Conservation (phyloP, 108 stramenopile species). For the Pseudonitzschia delicatissima region DNA sequence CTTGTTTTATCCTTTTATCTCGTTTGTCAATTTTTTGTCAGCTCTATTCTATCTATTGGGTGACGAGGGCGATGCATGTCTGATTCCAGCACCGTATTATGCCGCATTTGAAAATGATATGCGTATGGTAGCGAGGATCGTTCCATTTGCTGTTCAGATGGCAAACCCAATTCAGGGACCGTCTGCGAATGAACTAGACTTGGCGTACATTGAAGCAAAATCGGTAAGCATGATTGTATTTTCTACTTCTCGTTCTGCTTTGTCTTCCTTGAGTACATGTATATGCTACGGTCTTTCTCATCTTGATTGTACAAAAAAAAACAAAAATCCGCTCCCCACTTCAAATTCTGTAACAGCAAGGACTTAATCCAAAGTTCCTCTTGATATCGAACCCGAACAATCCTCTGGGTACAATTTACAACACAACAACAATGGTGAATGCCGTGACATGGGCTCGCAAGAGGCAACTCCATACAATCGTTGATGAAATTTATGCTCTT, state of each 20-base stretch:
- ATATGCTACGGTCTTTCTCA: background rate
- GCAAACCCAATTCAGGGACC: conserved; percentile 61
- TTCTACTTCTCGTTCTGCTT: background rate
- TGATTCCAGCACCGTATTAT: conserved; percentile 94
- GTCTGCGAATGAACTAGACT: conserved; percentile 63
- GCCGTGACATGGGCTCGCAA: conserved; percentile 72
- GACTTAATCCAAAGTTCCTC: conserved; percentile 66
- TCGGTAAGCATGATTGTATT: conserved; percentile 7
- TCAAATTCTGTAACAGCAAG: conserved; percentile 24
- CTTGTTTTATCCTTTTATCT: no score
- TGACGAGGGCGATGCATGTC: conserved; percentile 80
- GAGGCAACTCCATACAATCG: conserved; percentile 69
- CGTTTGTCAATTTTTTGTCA: background rate
- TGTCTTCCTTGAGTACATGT: background rate
- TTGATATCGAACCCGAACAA: conserved; percentile 91
- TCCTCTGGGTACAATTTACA: conserved; percentile 83
- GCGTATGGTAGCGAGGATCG: conserved; percentile 63
- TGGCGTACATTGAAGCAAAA: conserved; percentile 48
- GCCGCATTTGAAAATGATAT: conserved; percentile 90
- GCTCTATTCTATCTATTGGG: conserved; percentile 58
- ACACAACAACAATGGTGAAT: conserved; percentile 43
- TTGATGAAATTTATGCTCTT: conserved; percentile 89
- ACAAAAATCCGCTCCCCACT: no score
- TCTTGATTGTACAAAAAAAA: background rate
- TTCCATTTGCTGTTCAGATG: conserved; percentile 59